phyloP scores from a whole-genome alignment of 2,329 filamentous ascomycete genomes.

The Xylaria sp. region DNA sequence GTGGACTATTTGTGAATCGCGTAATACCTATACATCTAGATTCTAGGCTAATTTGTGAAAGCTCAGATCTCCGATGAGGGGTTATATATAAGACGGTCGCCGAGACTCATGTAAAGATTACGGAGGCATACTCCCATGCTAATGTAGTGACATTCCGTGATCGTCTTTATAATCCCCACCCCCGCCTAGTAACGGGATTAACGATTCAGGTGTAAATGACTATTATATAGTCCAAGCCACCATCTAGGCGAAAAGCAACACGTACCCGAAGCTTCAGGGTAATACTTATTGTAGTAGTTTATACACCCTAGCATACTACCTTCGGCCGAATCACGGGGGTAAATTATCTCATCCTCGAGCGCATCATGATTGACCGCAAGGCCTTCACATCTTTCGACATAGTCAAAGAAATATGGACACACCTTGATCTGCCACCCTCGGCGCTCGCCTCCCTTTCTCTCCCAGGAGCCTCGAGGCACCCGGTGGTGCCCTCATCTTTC shows the following conservation, averaged over 20 bases:
- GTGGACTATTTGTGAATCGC: too few species aligned
- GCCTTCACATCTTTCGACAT: slow-evolving; percentile 29
- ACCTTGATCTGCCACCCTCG: slow-evolving; percentile 32
- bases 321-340: background rate
- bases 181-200: background rate
- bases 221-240: background rate
- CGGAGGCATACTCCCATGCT: background rate
- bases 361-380: slow-evolving; percentile 22
- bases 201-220: background rate
- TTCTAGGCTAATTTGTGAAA: too few species aligned
- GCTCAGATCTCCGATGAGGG: too few species aligned
- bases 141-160: background rate
- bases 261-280: background rate
- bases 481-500: slow-evolving; percentile 60
- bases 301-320: background rate
- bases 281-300: background rate
- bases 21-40: too few species aligned
- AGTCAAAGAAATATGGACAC: slow-evolving; percentile 37
- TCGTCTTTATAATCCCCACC: background rate
- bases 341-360: background rate
- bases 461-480: slow-evolving; percentile 33
- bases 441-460: slow-evolving; percentile 36
- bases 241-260: background rate
- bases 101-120: too few species aligned
- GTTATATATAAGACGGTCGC: background rate